Conservation (phyloP, 495 filamentous ascomycete genomes). For the Filosporella fistucella region DNA sequence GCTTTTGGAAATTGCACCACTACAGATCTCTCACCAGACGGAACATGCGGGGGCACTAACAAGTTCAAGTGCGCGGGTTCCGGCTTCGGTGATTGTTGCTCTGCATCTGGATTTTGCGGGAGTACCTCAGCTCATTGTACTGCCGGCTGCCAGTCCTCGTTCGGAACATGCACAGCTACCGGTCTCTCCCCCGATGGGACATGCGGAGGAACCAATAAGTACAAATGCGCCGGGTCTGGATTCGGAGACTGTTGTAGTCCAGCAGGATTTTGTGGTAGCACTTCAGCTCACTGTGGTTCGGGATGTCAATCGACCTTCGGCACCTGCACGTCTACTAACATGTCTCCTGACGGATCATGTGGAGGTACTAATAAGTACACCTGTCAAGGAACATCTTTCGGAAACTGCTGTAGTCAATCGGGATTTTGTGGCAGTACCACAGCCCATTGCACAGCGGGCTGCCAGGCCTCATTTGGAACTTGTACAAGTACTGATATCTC, state of each 20-base stretch:
- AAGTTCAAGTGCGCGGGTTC: conserved; percentile 4
- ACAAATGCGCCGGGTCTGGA: conserved; percentile 9
- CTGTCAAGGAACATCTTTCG: conserved; percentile 4
- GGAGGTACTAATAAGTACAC: conserved; percentile 3
- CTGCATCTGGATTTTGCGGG: conserved; percentile 5
- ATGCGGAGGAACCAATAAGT: conserved; percentile 15
- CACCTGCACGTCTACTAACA: conserved; percentile 2
- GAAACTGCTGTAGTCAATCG: conserved; percentile 4
- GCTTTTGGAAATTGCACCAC: conserved; percentile 3
- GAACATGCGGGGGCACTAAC: conserved; percentile 3
- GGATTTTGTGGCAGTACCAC: conserved; percentile 9
- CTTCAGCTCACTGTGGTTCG: background rate
- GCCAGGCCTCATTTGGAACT: no score
- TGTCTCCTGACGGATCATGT: conserved; percentile 9
- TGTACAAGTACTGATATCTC: no score
- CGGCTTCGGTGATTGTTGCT: conserved; percentile 10
- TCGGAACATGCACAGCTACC: conserved; percentile 8
- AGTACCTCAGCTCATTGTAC: conserved; percentile 1
- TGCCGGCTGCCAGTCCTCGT: background rate
- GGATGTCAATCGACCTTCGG: conserved; percentile 5
- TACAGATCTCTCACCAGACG: conserved; percentile 4
- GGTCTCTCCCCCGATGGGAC: conserved; percentile 18
- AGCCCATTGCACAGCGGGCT: conserved; percentile 1
- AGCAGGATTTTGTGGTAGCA: conserved; percentile 9
- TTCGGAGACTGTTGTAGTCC: conserved; percentile 24